Percentiles rank a stretch among this genome's conserved stretches.
Conservation (phyloP, 345 rosid species). For the Cardamine resedifolia region DNA sequence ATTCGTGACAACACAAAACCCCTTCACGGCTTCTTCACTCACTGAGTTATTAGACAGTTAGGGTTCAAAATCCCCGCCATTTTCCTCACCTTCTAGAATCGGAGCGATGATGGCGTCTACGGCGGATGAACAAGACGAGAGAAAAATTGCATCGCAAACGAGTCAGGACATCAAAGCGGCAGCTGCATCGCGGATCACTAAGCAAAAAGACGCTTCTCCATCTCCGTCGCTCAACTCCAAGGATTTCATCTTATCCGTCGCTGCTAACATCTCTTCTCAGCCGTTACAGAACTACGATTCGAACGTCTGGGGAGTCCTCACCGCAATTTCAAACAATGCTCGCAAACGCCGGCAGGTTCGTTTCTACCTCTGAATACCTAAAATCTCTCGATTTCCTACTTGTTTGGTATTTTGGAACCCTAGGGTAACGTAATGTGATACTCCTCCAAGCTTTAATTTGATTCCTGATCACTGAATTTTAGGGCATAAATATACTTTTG, state of each 20-base stretch:
- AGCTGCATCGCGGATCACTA: conserved; percentile 31
- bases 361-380: conserved; percentile 9
- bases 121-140: conserved; percentile 39
- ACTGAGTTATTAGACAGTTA: conserved; percentile 7
- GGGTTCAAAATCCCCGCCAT: conserved; percentile 61
- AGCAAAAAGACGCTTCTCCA: conserved; percentile 36
- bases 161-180: conserved; percentile 27
- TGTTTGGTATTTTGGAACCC: not conserved
- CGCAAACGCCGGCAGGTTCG: conserved; percentile 78
- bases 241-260: conserved; percentile 57
- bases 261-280: conserved; percentile 65
- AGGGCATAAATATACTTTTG: conserved; percentile 86
- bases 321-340: conserved; percentile 75
- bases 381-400: not conserved
- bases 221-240: conserved; percentile 44
- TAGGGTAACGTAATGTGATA: not conserved
- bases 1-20: not conserved
- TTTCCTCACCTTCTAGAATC: not conserved
- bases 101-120: conserved; percentile 26
- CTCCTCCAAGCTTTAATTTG: not conserved
- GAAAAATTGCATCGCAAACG: conserved; percentile 23
- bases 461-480: conserved; percentile 15
- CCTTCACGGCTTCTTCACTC: not conserved
- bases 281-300: conserved; percentile 66
- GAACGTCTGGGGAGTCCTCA: conserved; percentile 88